Conservation (phyloP, 2,329 filamentous ascomycete genomes). For the Fusarium sp. region DNA sequence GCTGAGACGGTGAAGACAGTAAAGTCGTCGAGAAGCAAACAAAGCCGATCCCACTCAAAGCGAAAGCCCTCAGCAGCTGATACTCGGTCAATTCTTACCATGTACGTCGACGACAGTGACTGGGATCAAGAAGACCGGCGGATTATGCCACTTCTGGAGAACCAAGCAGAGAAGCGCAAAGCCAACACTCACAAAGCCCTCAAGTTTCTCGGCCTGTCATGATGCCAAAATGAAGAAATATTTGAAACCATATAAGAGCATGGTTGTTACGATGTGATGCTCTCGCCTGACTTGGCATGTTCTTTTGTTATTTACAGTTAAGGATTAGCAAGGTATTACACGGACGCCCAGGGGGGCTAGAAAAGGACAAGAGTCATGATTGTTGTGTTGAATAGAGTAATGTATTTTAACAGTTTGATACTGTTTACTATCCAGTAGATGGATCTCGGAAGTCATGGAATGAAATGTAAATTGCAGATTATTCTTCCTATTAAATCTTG, state of each 20-base stretch:
- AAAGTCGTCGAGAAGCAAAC: conserved; percentile 47
- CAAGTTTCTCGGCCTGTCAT: conserved; percentile 62
- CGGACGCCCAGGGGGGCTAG: conserved; percentile 3
- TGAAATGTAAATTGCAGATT: neutral
- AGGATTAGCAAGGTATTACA: neutral
- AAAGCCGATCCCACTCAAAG: conserved; percentile 45
- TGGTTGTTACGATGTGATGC: conserved; percentile 39
- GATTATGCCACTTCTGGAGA: conserved; percentile 63
- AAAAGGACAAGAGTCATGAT: conserved; percentile 10
- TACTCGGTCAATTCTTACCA: conserved; percentile 48
- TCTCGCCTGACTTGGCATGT: conserved; percentile 25
- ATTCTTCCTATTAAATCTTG: neutral
- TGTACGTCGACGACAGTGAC: conserved; percentile 55
- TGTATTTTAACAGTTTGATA: neutral
- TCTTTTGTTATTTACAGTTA: conserved; percentile 17
- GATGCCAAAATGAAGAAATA: neutral
- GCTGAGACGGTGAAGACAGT: conserved; percentile 47
- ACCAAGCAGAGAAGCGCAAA: conserved; percentile 50
- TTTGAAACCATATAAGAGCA: neutral
- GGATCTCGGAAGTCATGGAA: neutral
- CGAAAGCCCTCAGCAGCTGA: conserved; percentile 40
- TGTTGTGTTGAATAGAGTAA: conserved; percentile 17
- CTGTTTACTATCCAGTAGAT: neutral
- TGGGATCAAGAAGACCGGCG: conserved; percentile 62
- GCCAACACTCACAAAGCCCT: conserved; percentile 63